phyloP scores from a whole-genome alignment of 805 yeast species.

The Saccharomyces eubayanus region DNA sequence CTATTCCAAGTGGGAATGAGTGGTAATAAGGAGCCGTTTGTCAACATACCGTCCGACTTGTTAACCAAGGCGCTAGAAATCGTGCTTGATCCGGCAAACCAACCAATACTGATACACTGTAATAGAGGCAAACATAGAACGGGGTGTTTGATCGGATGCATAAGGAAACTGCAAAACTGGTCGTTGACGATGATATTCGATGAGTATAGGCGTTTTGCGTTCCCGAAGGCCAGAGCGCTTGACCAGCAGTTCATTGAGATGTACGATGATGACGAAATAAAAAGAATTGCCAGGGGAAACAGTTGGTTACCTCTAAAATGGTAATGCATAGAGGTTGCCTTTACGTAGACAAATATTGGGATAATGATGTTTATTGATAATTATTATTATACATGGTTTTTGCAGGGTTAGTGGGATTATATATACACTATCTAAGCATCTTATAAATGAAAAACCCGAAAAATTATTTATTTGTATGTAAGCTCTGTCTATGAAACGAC shows the following conservation, averaged over 20 bases:
- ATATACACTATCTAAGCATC: not conserved
- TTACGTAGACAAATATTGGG: not conserved
- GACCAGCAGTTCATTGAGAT: slow-evolving; percentile 94
- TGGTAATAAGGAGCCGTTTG: slow-evolving; percentile 94
- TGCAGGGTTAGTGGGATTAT: not conserved
- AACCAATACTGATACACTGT: slow-evolving; percentile 88
- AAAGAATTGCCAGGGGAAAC: slow-evolving; percentile 41
- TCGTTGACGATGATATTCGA: slow-evolving; percentile 89
- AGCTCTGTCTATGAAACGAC: not conserved
- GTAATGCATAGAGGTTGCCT: slow-evolving; percentile 30
- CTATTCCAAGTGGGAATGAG: slow-evolving; percentile 86
- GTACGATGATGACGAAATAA: slow-evolving; percentile 63
- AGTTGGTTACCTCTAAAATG: slow-evolving; percentile 64
- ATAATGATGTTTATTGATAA: not conserved
- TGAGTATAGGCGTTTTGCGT: slow-evolving; percentile 89
- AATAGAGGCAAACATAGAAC: slow-evolving; percentile 96
- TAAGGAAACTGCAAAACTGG: slow-evolving; percentile 86
- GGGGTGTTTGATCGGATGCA: slow-evolving; percentile 91
- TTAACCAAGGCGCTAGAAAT: slow-evolving; percentile 76
- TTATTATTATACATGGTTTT: not conserved
- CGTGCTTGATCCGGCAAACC: slow-evolving; percentile 76
- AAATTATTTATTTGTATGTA: not conserved
- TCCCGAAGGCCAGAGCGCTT: slow-evolving; percentile 89
- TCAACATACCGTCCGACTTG: slow-evolving; percentile 56
- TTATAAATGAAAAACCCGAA: not conserved